Conservation (phyloP, 257 asterid genomes). For the Capsicum baccatum region DNA sequence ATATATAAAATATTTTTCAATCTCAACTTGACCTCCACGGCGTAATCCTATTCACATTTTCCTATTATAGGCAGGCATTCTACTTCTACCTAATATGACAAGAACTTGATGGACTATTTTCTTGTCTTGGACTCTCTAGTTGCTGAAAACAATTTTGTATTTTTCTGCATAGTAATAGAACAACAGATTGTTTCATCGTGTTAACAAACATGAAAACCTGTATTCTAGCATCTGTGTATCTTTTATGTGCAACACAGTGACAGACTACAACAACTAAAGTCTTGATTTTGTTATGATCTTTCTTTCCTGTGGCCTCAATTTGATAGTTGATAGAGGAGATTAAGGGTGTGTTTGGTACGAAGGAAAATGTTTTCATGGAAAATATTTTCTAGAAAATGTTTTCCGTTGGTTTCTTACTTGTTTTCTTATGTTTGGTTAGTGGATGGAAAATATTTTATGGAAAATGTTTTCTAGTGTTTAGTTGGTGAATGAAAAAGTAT, state of each 20-base stretch:
- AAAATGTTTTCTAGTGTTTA: no score
- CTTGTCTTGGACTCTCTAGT: not conserved
- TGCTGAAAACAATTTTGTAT: not conserved
- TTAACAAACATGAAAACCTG: not conserved
- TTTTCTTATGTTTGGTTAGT: no score
- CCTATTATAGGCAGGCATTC: not conserved
- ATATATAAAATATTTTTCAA: not conserved
- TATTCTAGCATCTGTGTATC: not conserved
- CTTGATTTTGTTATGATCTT: not conserved
- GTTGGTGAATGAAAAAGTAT: no score
- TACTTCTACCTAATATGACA: not conserved
- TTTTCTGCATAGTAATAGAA: not conserved
- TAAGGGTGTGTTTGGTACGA: no score
- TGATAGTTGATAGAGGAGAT: not conserved
- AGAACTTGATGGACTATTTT: not conserved
- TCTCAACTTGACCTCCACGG: not conserved
- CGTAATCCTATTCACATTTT: not conserved
- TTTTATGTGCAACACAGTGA: not conserved
- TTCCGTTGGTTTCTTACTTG: no score
- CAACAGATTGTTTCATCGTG: not conserved
- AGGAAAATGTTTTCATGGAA: no score
- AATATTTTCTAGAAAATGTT: no score
- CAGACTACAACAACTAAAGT: not conserved
- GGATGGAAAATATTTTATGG: no score
- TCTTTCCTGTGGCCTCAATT: not conserved